These are phyloP conservation scores for Phytophthora cryptogea DNA, from an alignment of 352 stramenopile species.

Conservation along the genomic window DNA sequence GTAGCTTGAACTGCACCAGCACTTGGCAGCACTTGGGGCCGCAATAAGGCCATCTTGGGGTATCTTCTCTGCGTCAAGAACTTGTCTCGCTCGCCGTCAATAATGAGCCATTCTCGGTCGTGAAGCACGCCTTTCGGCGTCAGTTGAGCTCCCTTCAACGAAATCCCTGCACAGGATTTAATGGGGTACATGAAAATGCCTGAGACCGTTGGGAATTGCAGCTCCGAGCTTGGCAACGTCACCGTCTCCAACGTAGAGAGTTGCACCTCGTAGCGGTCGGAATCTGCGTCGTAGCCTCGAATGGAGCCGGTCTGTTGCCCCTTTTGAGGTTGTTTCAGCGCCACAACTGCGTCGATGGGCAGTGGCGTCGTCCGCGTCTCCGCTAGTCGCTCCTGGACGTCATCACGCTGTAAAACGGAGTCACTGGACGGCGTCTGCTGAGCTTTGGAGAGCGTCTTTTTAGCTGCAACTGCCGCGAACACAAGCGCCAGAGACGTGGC, in stretches of 20 bases:
- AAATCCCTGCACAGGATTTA: constrained; percentile 81
- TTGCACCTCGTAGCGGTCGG: constrained; percentile 42
- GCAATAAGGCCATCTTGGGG: constrained; percentile 66
- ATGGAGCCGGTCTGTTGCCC: constrained; percentile 21
- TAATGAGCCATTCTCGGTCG: constrained; percentile 83
- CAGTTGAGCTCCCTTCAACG: constrained; percentile 46
- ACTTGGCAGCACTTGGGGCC: constrained; percentile 56
- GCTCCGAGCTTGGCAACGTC: constrained; percentile 20
- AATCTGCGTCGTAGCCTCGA: constrained; percentile 25
- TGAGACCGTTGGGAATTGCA: constrained; percentile 40
- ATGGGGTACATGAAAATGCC: constrained; percentile 83
- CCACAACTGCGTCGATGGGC: constrained; percentile 32
- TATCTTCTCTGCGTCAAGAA: constrained; percentile 78
- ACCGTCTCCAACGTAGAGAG: constrained; percentile 12
- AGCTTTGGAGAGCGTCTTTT: constrained; percentile 3
- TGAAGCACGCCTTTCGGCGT: constrained; percentile 62
- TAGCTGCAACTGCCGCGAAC: constrained; percentile 8
- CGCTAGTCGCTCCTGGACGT: constrained; percentile 28
- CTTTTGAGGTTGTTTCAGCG: constrained; percentile 12
- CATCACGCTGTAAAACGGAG: constrained; percentile 43
- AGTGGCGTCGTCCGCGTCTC: constrained; percentile 23
- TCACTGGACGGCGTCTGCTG: not conserved
- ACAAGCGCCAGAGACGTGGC: constrained; percentile 14
- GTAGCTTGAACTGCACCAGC: constrained; percentile 28
- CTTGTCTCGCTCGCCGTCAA: constrained; percentile 57